Conservation (phyloP, 176 grass and related monocot genomes). For the Bonia amplexicaulis region DNA sequence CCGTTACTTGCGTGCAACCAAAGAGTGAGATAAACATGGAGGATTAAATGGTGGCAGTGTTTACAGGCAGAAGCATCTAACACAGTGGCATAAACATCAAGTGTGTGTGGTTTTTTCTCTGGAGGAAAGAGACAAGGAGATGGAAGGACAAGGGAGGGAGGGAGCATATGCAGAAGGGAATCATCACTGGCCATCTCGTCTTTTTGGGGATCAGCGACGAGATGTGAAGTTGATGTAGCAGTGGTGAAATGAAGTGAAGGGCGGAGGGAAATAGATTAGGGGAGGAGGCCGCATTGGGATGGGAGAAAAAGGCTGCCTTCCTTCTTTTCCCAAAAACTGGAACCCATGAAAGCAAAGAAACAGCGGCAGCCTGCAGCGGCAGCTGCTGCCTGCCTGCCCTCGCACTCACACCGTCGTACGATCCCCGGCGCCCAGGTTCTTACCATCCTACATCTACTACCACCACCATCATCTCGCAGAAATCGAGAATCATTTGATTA, state of each 20-base stretch:
- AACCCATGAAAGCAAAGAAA: constrained; percentile 35
- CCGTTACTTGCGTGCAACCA: constrained; percentile 28
- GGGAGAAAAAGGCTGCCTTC: constrained; percentile 48
- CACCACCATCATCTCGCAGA: background rate
- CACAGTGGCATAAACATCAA: constrained; percentile 20
- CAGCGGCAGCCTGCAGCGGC: constrained; percentile 40
- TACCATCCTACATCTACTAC: constrained; percentile 16
- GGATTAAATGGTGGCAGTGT: constrained; percentile 41
- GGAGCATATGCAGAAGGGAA: background rate
- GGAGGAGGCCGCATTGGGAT: constrained; percentile 39
- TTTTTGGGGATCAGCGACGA: constrained; percentile 40
- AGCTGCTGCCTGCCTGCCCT: constrained; percentile 25
- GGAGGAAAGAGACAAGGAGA: constrained; percentile 48
- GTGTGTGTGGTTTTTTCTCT: background rate
- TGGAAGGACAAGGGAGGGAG: constrained; percentile 4
- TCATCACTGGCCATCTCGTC: constrained; percentile 38
- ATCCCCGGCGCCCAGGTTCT: constrained; percentile 47
- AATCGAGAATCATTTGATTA: constrained; percentile 41
- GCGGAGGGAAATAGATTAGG: background rate
- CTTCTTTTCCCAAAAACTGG: constrained; percentile 58
- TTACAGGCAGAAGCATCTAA: constrained; percentile 49
- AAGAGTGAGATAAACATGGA: constrained; percentile 24
- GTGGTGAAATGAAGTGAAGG: background rate
- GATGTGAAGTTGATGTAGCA: constrained; percentile 3
- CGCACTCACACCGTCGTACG: constrained; percentile 51